Percentiles rank a stretch among this genome's conserved stretches.
These are phyloP conservation scores for Metschnikowia baotianmanensis DNA, from an alignment of 805 yeast genomes.

Conservation along the genomic window DNA sequence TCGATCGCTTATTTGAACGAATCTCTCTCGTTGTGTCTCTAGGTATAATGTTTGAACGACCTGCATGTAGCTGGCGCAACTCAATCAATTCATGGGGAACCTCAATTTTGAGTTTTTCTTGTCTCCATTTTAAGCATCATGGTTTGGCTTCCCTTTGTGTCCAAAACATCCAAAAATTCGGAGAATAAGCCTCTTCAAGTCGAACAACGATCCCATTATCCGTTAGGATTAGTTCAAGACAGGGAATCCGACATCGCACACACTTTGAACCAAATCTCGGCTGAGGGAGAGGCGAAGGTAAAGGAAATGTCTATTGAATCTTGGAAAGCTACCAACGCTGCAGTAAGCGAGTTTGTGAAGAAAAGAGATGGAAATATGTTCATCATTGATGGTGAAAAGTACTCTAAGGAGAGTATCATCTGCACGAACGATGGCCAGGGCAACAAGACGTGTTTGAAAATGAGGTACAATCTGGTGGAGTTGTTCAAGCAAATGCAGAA, in stretches of 20 bases:
- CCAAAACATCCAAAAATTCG: slow-evolving; percentile 1
- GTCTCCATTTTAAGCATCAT: slow-evolving; percentile 1
- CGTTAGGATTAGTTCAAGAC: slow-evolving; percentile 11
- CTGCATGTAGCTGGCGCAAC: slow-evolving; percentile 6
- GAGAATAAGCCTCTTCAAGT: slow-evolving; percentile 8
- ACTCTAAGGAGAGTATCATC: slow-evolving; percentile 38
- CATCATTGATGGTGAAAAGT: slow-evolving; percentile 43
- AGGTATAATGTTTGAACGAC: not conserved
- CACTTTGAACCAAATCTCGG: slow-evolving; percentile 18
- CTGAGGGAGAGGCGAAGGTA: slow-evolving; percentile 13
- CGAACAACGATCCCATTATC: slow-evolving; percentile 19
- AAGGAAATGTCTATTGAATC: slow-evolving; percentile 11
- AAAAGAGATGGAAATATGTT: slow-evolving; percentile 33
- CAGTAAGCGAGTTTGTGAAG: slow-evolving; percentile 32
- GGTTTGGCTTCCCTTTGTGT: slow-evolving; percentile 19
- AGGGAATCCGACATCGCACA: slow-evolving; percentile 20
- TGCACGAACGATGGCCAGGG: slow-evolving; percentile 44
- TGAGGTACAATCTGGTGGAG: slow-evolving; percentile 38
- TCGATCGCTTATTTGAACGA: slow-evolving; percentile 17
- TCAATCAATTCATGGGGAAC: not conserved
- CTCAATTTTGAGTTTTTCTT: not conserved
- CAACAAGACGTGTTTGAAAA: slow-evolving; percentile 48
- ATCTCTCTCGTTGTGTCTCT: slow-evolving; percentile 12
- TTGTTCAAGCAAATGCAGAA: slow-evolving; percentile 50
- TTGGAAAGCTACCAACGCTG: slow-evolving; percentile 15